Evolutionary conservation across 169 alveolate genomes (phyloP).

Genomic region (Cyclospora cayetanensis): DNA sequence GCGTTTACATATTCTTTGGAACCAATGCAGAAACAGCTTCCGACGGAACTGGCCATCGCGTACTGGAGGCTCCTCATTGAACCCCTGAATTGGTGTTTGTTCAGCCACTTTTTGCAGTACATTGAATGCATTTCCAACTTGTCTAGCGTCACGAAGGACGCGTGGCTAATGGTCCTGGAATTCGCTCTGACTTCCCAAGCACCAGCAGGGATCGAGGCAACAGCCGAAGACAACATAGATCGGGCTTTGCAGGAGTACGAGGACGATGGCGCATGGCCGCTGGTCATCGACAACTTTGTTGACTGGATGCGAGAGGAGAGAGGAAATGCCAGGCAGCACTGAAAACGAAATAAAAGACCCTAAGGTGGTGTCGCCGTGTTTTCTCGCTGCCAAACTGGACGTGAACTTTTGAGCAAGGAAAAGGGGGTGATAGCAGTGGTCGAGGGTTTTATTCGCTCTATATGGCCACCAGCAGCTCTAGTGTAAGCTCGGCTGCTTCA

Average conservation of each 20-base stretch:
- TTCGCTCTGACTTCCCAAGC: neutral
- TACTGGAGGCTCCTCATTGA: conserved; percentile 45
- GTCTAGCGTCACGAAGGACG: conserved; percentile 3
- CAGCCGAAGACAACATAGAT: neutral
- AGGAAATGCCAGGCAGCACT: neutral
- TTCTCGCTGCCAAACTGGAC: neutral
- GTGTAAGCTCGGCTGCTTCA: neutral
- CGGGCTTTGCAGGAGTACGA: conserved; percentile 31
- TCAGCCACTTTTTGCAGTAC: neutral
- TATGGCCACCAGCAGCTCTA: neutral
- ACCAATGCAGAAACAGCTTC: conserved; percentile 18
- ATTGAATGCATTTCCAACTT: neutral
- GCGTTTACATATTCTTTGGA: conserved; percentile 50
- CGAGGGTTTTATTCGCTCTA: neutral
- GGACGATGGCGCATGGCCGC: conserved; percentile 67
- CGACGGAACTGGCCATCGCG: conserved; percentile 35
- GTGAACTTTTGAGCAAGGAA: too few relatives aligned
- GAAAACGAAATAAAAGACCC: neutral
- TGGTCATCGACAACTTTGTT: conserved; percentile 51
- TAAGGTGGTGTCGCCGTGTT: neutral
- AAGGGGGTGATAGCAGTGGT: neutral
- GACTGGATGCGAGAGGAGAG: conserved; percentile 46
- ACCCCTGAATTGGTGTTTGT: neutral
- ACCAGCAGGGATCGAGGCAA: neutral
- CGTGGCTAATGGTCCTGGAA: conserved; percentile 50